Percentiles rank a stretch among this genome's conserved stretches.
Evolutionary conservation across 1,139 yeast genomes (phyloP).

Genomic region (Candida neerlandica): DNA sequence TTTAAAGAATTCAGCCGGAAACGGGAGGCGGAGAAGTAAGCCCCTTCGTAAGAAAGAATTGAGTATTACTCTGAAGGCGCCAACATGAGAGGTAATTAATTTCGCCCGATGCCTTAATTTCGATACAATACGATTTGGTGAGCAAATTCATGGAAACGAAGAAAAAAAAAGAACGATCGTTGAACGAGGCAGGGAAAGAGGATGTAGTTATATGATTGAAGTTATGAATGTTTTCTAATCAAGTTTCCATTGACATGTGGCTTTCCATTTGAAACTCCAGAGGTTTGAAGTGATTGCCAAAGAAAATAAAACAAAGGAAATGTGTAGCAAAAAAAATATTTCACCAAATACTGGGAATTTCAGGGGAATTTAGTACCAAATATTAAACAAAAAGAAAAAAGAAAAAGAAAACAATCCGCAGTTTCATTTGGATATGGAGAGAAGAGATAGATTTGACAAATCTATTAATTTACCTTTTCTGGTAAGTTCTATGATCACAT

Average conservation of each 20-base stretch:
- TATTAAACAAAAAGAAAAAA: neutral
- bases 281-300: too few species aligned
- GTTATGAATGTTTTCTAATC: neutral
- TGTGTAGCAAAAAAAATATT: too few species aligned
- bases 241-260: too few species aligned
- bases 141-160: neutral
- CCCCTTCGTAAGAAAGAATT: too few species aligned
- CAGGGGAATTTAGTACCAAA: constrained; percentile 1
- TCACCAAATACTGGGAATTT: neutral
- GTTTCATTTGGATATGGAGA: too few species aligned
- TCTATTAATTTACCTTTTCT: neutral
- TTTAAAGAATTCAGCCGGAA: neutral
- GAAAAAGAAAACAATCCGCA: neutral
- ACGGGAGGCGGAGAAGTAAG: neutral
- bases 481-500: neutral
- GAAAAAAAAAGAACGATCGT: neutral
- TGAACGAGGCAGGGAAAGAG: neutral
- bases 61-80: neutral
- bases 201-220: too few species aligned
- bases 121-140: neutral
- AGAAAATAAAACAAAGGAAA: neutral
- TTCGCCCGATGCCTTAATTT: neutral
- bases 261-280: too few species aligned
- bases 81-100: too few species aligned
- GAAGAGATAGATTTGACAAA: neutral